Base-by-base conservation (phyloP, 2,329 filamentous ascomycete species). In the Alternaria sp. region DNA sequence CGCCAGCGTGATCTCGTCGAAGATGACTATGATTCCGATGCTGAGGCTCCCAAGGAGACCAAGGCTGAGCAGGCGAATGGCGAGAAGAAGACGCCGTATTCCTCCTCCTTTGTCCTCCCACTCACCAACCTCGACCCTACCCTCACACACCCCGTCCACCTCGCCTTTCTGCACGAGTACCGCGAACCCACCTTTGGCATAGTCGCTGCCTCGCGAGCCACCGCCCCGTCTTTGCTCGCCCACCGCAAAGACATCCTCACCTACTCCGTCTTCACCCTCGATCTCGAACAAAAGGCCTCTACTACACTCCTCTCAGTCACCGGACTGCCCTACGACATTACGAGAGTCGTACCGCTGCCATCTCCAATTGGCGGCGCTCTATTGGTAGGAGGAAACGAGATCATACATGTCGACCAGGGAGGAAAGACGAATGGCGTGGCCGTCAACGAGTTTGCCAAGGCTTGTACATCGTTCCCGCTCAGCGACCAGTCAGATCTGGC, bases 151-250 rank as follows among this genome's bases (percentile, higher is more conserved):
- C 93, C 95, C 52, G 89, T 97, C 74, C 93, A 97, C 77, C 88
- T 99, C 75, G 90, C 92, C 59, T 99, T 99, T 80, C 84, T 99
- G 68, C 89, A 98, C 85, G 95, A 98, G 83, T 99, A 99, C 81
- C 90, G 96, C 79, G 96, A 98, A 81, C 95, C 96, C 12, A 99
- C 96, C 0, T 97, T 99, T 82, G 96, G 95, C 60, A 94, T 99
- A 64, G 85, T 99, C 45, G 96, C 93, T 50, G 92, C 94, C 2
- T 90, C 89, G 56, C 84, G 88, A 67, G 85, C 90, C 36, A 88
- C 90, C 13, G 94, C 93, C n/a, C 85, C 86, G 59, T 90, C 92
- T 4, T 84, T 98, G 57, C 81, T 90, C 25, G 82, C 86, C 66
- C 91, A 93, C 73, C 88, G 93, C 67, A 96, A 91, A 75, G 96